Evolutionary conservation across 2,329 filamentous ascomycete species (phyloP), one percentile per base, ranked within the genome.

Genomic region (Exophiala phaeomuriformis): DNA sequence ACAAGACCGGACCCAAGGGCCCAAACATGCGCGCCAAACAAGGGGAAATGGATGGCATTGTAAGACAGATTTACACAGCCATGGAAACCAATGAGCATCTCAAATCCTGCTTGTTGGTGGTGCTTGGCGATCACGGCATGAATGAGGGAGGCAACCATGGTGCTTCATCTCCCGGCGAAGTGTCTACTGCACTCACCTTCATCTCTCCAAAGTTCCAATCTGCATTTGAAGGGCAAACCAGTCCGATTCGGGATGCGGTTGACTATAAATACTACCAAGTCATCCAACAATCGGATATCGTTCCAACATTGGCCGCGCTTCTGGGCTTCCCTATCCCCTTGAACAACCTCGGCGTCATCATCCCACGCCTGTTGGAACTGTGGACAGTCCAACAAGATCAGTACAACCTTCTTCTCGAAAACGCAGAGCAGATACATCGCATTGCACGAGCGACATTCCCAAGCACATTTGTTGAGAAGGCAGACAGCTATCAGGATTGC

Each of bases 41-140:
- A 69, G 76, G 71, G 19, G 94, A 98, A 69, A 98, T 98, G 91
- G 91, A 97, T 65, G 76, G 71, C 1, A 85, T 97, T 58, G 84
- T 96, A 37, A 75, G 77, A 57, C 73, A 81, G 53, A 85, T 98
- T 29, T 96, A 88, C 65, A 73, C 77, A 8, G 85, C 88, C 4
- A 86, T 98, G 60, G 78, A 86, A 64, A 77, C 77, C 3, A 72
- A 86, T 52, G 67, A 78, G 1, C 85, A 95, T 68, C 80, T 96
- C 1, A 67, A 80, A 32, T 86, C 86, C 3, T 90, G 91, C 0
- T 73, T 98, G 1, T 78, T 98, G 43, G 83, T 98, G 2, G 72
- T 98, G 4, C 89, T 85, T 52, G 93, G 93, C 52, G 94, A 98
- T 64, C 93, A 98, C 67, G 93, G 93, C n/a, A 98, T 98, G 93